A percentile compares a stretch with the other conserved stretches of the same genome.
phyloP scores from a whole-genome alignment of 495 filamentous ascomycete species.

The Hypomontagnella submonticulosa region DNA sequence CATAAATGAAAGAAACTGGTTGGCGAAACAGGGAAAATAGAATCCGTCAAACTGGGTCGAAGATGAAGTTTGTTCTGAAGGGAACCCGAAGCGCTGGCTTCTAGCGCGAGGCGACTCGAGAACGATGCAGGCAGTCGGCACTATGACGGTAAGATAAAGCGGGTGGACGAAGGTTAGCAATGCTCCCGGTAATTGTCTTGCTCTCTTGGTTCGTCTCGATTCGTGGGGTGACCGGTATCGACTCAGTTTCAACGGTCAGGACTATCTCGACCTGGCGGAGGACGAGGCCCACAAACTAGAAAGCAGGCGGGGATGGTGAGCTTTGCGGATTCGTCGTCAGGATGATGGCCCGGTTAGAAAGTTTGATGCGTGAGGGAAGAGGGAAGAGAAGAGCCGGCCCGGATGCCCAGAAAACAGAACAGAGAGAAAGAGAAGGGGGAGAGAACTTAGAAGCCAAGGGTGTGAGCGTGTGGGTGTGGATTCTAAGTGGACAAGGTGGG shows the following conservation, averaged over 20 bases:
- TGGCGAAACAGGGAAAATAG: constrained; percentile 19
- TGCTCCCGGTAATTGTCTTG: constrained; percentile 26
- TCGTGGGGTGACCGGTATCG: constrained; percentile 24
- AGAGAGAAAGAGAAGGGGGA: constrained; percentile 11
- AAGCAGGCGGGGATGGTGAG: constrained; percentile 20
- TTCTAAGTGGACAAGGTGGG: constrained; percentile 24
- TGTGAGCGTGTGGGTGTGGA: constrained; percentile 14
- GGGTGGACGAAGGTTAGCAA: constrained; percentile 5
- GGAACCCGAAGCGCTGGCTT: constrained; percentile 42
- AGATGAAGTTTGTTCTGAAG: constrained; percentile 36
- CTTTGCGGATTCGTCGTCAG: constrained; percentile 34
- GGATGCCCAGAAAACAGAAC: constrained; percentile 28
- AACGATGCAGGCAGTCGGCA: constrained; percentile 25
- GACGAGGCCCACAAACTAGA: constrained; percentile 34
- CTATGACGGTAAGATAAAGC: constrained; percentile 21
- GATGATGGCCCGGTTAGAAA: constrained; percentile 35
- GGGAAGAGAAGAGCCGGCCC: constrained; percentile 38
- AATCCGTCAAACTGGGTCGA: constrained; percentile 43
- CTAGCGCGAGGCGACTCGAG: constrained; percentile 32
- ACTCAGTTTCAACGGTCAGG: constrained; percentile 35
- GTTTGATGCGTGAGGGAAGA: constrained; percentile 39
- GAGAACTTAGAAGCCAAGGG: constrained; percentile 18
- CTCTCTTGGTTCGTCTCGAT: constrained; percentile 37
- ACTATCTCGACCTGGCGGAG: constrained; percentile 32
- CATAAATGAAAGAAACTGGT: constrained; percentile 27